These are phyloP conservation scores for Ensete ventricosum DNA, from an alignment of 176 grass and related monocot species.

Conservation along the genomic window DNA sequence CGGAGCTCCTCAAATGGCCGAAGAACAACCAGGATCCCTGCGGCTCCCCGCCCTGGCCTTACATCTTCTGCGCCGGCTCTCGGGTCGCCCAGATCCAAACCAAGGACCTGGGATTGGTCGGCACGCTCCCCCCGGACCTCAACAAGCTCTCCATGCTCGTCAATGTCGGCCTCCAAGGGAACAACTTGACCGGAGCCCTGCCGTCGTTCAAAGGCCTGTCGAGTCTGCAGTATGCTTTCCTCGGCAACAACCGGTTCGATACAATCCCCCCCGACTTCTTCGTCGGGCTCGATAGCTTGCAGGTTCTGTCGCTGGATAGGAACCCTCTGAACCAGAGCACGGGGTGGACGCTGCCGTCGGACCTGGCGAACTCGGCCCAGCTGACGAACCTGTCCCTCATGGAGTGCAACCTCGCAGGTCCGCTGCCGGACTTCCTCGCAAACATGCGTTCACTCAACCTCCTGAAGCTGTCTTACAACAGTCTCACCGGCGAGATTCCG, in stretches of 20 bases:
- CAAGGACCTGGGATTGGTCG: constrained; percentile 29
- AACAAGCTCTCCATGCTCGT: constrained; percentile 29
- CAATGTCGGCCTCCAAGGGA: constrained; percentile 58
- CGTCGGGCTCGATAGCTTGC: constrained; percentile 25
- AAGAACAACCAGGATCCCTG: constrained; percentile 34
- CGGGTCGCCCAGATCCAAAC: constrained; percentile 72
- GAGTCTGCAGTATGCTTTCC: constrained; percentile 35
- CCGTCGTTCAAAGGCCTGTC: constrained; percentile 51
- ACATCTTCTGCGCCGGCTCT: constrained; percentile 51
- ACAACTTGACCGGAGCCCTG: constrained; percentile 43
- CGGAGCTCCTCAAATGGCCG: constrained; percentile 38
- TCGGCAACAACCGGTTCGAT: constrained; percentile 58
- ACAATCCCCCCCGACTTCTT: constrained; percentile 62
- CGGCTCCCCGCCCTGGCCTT: constrained; percentile 31
- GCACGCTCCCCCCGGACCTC: constrained; percentile 23
- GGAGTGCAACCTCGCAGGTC: constrained; percentile 33
- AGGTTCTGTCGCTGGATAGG: constrained; percentile 33
- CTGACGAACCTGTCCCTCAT: constrained; percentile 34
- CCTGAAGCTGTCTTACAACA: constrained; percentile 62
- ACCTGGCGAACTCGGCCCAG: constrained; percentile 25
- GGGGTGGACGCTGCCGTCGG: constrained; percentile 34
- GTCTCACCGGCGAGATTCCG: constrained; percentile 44
- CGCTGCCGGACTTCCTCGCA: constrained; percentile 49
- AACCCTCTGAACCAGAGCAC: constrained; percentile 42
- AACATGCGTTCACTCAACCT: constrained; percentile 25